Evolutionary conservation across 352 stramenopile species (phyloP).

Genomic region (Elongisporangium senticosum): DNA sequence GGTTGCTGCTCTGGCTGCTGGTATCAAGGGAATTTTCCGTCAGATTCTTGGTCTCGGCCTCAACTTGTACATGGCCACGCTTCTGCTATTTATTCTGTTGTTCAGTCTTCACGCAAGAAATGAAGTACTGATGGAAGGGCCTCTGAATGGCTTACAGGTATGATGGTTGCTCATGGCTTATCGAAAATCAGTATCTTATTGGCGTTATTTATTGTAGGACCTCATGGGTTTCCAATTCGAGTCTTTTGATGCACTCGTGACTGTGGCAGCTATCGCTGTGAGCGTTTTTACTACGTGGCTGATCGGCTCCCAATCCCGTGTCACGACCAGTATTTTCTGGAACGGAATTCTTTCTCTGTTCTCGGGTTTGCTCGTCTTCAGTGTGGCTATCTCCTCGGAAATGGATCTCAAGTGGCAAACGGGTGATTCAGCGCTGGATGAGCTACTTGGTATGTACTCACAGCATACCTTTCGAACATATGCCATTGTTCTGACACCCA

Average conservation of each 20-base stretch:
- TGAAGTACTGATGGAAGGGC: constrained; percentile 38
- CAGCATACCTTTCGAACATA: background rate
- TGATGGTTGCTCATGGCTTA: background rate
- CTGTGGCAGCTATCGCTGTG: constrained; percentile 24
- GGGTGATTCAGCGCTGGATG: constrained; percentile 44
- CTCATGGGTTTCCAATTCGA: constrained; percentile 46
- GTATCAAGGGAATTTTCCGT: constrained; percentile 23
- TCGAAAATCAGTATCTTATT: constrained; percentile 4
- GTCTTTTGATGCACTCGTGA: constrained; percentile 42
- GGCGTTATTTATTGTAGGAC: constrained; percentile 24
- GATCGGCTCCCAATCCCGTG: constrained; percentile 23
- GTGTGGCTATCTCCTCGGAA: constrained; percentile 54
- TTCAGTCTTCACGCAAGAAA: constrained; percentile 74
- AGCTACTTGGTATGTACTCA: constrained; percentile 55
- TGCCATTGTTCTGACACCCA: constrained; percentile 1
- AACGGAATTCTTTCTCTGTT: constrained; percentile 61
- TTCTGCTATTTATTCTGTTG: constrained; percentile 65
- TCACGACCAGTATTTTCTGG: constrained; percentile 60
- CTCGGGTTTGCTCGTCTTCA: constrained; percentile 43
- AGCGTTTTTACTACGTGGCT: constrained; percentile 39
- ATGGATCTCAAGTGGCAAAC: constrained; percentile 59
- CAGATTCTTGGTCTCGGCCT: constrained; percentile 38
- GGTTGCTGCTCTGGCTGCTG: constrained; percentile 21
- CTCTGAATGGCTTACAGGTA: constrained; percentile 51
- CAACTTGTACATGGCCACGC: constrained; percentile 35